phyloP scores from a whole-genome alignment of 768 basidiomycete species.

The Krasilnikovozyma curviuscula region DNA sequence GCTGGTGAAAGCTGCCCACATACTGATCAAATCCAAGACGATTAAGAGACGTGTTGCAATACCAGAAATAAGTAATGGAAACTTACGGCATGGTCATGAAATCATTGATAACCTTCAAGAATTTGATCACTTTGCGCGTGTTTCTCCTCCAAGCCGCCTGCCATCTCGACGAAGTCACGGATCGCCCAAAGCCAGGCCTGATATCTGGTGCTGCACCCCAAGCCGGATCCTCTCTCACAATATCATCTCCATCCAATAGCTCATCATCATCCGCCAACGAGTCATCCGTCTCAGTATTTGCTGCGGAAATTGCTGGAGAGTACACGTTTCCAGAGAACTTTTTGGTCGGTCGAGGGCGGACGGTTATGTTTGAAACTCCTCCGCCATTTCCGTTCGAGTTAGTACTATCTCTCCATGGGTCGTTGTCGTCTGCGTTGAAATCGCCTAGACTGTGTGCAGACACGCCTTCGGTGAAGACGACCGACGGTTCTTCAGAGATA shows the following conservation, averaged over 20 bases:
- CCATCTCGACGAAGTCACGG: slow-evolving; percentile 6
- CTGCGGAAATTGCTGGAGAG: too few species aligned
- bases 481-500: too few species aligned
- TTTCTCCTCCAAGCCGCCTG: not conserved
- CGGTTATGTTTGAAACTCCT: too few species aligned
- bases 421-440: too few species aligned
- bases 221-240: slow-evolving; percentile 7
- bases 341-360: too few species aligned
- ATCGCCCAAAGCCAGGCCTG: not conserved
- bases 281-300: too few species aligned
- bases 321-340: too few species aligned
- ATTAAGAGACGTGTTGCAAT: not conserved
- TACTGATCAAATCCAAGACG: slow-evolving; percentile 29
- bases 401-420: too few species aligned
- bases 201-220: not conserved
- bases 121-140: not conserved
- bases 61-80: not conserved
- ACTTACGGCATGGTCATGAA: slow-evolving; percentile 10
- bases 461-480: too few species aligned
- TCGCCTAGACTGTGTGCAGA: too few species aligned
- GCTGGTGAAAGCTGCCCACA: slow-evolving; percentile 27
- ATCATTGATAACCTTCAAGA: not conserved
- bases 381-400: too few species aligned
- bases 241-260: not conserved
- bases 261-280: slow-evolving; percentile 1